Conservation (phyloP, 805 yeast genomes). For the Tetrapisispora arboricola region DNA sequence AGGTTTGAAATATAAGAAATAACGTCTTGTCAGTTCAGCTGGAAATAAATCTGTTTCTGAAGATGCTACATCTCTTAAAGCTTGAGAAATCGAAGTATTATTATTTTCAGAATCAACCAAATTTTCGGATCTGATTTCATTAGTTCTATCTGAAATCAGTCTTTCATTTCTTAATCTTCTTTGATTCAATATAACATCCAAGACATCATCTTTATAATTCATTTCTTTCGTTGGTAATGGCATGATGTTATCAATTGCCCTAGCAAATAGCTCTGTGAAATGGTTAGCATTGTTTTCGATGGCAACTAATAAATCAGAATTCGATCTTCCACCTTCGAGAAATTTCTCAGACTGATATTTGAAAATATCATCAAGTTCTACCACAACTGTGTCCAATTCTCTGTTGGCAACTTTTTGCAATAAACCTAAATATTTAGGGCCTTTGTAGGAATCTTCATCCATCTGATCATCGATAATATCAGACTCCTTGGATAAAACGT, state of each 20-base stretch:
- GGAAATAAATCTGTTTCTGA: conserved; percentile 58
- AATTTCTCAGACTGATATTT: conserved; percentile 47
- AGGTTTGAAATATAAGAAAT: conserved; percentile 80
- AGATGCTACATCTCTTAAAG: conserved; percentile 27
- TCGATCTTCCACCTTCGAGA: conserved; percentile 14
- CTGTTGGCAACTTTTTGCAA: conserved; percentile 81
- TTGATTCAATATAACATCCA: conserved; percentile 88
- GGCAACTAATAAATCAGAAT: conserved; percentile 23
- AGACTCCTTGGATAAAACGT: conserved; percentile 16
- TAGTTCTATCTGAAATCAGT: conserved; percentile 53
- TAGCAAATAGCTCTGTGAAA: conserved; percentile 66
- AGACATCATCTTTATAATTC: conserved; percentile 74
- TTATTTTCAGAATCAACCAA: conserved; percentile 20
- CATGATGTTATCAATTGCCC: conserved; percentile 67
- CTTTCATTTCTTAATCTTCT: conserved; percentile 75
- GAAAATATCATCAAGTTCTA: conserved; percentile 80
- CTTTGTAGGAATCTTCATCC: conserved; percentile 29
- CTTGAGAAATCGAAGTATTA: conserved; percentile 18
- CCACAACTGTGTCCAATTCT: conserved; percentile 51
- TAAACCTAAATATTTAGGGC: conserved; percentile 65
- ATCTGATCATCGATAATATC: conserved; percentile 24
- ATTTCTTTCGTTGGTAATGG: conserved; percentile 78
- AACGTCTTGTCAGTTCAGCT: conserved; percentile 75
- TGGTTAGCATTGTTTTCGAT: conserved; percentile 68
- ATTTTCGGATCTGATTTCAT: conserved; percentile 42